Evolutionary conservation across 1,139 yeast species (phyloP).

Genomic region (Saccharomyces hybrid): DNA sequence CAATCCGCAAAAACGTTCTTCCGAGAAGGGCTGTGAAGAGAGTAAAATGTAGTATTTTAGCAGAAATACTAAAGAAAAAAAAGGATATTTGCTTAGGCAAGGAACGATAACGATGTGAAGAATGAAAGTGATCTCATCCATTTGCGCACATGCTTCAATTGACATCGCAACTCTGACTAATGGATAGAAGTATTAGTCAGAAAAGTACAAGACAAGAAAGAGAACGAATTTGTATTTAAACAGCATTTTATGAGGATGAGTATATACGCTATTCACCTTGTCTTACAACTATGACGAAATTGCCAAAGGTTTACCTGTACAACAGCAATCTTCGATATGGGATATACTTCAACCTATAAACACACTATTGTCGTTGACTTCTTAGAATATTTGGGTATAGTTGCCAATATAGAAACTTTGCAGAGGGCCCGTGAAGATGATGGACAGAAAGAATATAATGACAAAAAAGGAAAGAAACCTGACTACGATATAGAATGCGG

Average conservation of each 20-base stretch:
- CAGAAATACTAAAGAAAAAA: background rate
- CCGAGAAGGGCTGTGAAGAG: background rate
- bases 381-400: slow-evolving; percentile 1
- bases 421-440: background rate
- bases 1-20: background rate
- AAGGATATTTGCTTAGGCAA: background rate
- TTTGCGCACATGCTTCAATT: background rate
- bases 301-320: too few relatives aligned
- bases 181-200: background rate
- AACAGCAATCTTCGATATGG: background rate
- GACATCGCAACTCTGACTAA: background rate
- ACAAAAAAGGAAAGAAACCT: background rate
- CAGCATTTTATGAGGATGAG: background rate
- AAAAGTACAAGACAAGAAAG: background rate
- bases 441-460: background rate
- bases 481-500: background rate
- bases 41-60: background rate
- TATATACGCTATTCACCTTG: background rate
- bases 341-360: background rate
- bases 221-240: background rate
- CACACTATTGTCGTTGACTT: slow-evolving; percentile 4
- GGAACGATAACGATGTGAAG: background rate
- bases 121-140: background rate
- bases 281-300: background rate
- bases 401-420: background rate